phyloP scores from a whole-genome alignment of 1,139 yeast genomes.

The Kluyveromyces sp. region DNA sequence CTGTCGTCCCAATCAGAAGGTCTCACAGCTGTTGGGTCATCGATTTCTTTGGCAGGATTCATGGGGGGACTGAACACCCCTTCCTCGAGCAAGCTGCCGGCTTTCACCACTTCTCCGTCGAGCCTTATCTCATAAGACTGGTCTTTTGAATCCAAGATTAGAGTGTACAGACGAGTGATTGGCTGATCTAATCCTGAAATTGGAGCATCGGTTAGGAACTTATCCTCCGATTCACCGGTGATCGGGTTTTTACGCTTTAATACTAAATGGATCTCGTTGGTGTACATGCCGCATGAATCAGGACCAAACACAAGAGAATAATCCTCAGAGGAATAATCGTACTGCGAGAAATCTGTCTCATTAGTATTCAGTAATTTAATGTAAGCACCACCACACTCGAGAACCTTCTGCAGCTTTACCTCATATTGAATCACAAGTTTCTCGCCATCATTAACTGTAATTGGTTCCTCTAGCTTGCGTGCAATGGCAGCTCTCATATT shows the following conservation, averaged over 20 bases:
- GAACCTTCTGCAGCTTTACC: slow-evolving; percentile 69
- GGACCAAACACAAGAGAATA: slow-evolving; percentile 94
- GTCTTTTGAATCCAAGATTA: slow-evolving; percentile 50
- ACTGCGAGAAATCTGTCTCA: slow-evolving; percentile 38
- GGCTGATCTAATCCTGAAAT: slow-evolving; percentile 50
- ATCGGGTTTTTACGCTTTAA: slow-evolving; percentile 50
- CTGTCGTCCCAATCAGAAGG: slow-evolving; percentile 81
- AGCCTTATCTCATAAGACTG: slow-evolving; percentile 73
- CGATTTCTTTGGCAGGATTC: slow-evolving; percentile 54
- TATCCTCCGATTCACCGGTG: slow-evolving; percentile 58
- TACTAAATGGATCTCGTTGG: slow-evolving; percentile 74
- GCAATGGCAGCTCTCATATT: slow-evolving; percentile 18
- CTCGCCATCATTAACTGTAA: slow-evolving; percentile 37
- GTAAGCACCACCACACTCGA: slow-evolving; percentile 85
- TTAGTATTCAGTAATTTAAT: slow-evolving; percentile 52
- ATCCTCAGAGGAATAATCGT: slow-evolving; percentile 48
- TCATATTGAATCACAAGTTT: slow-evolving; percentile 84
- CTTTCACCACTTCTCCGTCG: slow-evolving; percentile 65
- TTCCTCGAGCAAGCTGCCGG: slow-evolving; percentile 57
- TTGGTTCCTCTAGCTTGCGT: slow-evolving; percentile 15
- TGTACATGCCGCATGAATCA: slow-evolving; percentile 69
- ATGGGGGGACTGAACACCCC: slow-evolving; percentile 54
- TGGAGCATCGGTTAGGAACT: slow-evolving; percentile 51
- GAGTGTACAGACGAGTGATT: slow-evolving; percentile 67
- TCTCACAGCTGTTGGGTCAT: slow-evolving; percentile 54